phyloP scores from a whole-genome alignment of 441 rosid genomes.

The Theobroma grandiflorum region DNA sequence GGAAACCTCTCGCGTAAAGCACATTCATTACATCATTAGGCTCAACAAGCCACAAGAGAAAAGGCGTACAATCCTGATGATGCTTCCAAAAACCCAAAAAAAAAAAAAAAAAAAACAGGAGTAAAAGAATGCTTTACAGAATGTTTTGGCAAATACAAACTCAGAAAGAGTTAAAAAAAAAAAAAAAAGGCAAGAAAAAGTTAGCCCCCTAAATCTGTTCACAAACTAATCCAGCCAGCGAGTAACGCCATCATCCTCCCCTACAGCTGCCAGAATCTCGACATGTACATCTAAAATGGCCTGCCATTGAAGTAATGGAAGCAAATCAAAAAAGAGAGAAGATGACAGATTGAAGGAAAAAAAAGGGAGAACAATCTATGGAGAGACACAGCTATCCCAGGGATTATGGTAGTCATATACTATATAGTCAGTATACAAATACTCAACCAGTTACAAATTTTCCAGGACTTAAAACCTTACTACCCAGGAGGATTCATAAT shows the following conservation, averaged over 20 bases:
- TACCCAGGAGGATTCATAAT: background rate
- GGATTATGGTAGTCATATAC: background rate
- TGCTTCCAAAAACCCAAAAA: background rate
- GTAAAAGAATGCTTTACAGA: conserved; percentile 51
- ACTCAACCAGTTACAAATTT: background rate
- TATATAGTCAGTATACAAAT: background rate
- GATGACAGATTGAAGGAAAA: background rate
- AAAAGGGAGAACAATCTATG: background rate
- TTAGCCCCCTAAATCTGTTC: conserved; percentile 19
- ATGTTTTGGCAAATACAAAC: conserved; percentile 37
- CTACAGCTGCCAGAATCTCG: conserved; percentile 84
- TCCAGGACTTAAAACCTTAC: background rate
- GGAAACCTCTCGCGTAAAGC: background rate
- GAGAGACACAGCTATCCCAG: background rate
- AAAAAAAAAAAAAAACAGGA: background rate
- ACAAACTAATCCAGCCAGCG: conserved; percentile 82
- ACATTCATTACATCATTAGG: conserved; percentile 27
- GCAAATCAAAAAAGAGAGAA: conserved; percentile 22
- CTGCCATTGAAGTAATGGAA: conserved; percentile 49
- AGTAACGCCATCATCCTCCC: conserved; percentile 85
- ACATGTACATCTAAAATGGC: conserved; percentile 79
- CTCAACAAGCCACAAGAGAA: conserved; percentile 23
- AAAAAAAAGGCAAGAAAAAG: conserved; percentile 14
- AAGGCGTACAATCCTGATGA: conserved; percentile 16
- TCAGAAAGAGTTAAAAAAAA: conserved; percentile 26